Evolutionary conservation across 257 asterid genomes (phyloP).

Genomic region (Eucommia ulmoides): DNA sequence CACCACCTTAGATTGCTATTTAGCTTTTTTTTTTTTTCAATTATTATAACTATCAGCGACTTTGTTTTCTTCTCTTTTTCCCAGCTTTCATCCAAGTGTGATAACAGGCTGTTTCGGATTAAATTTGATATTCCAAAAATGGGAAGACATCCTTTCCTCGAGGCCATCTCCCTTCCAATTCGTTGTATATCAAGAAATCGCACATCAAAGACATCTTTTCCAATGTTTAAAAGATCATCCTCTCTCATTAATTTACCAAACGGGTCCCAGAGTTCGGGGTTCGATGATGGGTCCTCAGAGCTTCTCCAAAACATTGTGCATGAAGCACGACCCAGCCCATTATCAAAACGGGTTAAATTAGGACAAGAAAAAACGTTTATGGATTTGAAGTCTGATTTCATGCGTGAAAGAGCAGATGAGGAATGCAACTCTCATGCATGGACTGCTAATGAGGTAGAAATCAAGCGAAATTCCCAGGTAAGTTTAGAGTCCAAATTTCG

Average conservation of each 20-base stretch:
- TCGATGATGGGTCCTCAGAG: constrained; percentile 45
- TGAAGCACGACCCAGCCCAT: constrained; percentile 76
- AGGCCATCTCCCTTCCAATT: constrained; percentile 42
- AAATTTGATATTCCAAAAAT: constrained; percentile 43
- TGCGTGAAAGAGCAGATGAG: constrained; percentile 24
- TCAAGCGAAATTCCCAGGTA: too few species aligned
- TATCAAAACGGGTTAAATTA: constrained; percentile 78
- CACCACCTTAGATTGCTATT: too few species aligned
- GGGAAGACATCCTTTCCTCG: constrained; percentile 53
- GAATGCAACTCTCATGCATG: constrained; percentile 31
- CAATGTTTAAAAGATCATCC: constrained; percentile 34
- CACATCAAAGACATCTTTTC: constrained; percentile 30
- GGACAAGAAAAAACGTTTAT: constrained; percentile 44
- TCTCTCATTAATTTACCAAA: constrained; percentile 28
- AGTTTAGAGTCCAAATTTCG: too few species aligned
- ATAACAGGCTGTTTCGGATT: constrained; percentile 64
- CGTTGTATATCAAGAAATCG: constrained; percentile 74
- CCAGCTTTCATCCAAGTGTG: constrained; percentile 89
- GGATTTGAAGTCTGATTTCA: constrained; percentile 21
- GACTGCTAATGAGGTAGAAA: constrained; percentile 46
- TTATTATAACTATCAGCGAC: too few species aligned
- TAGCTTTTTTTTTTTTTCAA: too few species aligned
- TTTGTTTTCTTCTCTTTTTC: constrained; percentile 9
- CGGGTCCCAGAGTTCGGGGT: constrained; percentile 37
- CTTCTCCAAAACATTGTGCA: constrained; percentile 47